Conservation (phyloP, 2,329 filamentous ascomycete species). For the Cercospora berteroae region DNA sequence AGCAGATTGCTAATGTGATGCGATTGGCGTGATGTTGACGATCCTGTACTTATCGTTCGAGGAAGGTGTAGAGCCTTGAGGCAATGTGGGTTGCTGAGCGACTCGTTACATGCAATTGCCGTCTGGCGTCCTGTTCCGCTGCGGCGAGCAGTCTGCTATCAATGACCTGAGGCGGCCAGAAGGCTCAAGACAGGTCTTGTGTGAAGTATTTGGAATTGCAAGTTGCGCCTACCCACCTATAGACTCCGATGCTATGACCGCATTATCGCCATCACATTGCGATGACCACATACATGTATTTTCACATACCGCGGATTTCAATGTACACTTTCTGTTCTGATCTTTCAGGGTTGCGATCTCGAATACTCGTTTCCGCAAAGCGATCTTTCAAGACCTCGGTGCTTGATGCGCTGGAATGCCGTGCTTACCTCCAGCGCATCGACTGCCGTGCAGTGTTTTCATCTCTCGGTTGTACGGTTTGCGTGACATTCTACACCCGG, state of each 20-base stretch:
- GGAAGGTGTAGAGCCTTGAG: neutral
- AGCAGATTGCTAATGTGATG: conserved; percentile 30
- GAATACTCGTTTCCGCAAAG: neutral
- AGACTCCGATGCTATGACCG: conserved; percentile 1
- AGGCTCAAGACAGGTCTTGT: neutral
- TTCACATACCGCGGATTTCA: neutral
- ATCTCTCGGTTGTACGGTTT: neutral
- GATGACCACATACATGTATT: neutral
- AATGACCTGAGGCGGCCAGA: neutral
- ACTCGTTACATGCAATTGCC: neutral
- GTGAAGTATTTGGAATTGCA: neutral
- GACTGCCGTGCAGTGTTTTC: neutral
- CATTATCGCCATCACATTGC: neutral
- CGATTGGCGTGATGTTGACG: conserved; percentile 10
- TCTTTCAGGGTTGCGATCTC: neutral
- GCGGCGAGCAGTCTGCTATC: neutral
- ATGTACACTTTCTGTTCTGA: neutral
- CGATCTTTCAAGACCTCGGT: neutral
- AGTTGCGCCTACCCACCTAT: neutral
- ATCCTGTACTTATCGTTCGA: conserved; percentile 2
- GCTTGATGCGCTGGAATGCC: neutral
- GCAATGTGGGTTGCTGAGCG: neutral
- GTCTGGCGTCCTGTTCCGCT: neutral
- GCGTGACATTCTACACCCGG: conserved; percentile 17
- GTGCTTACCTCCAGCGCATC: neutral